Conservation (phyloP, 805 yeast species). For the Suhomyces xylopsoci region DNA sequence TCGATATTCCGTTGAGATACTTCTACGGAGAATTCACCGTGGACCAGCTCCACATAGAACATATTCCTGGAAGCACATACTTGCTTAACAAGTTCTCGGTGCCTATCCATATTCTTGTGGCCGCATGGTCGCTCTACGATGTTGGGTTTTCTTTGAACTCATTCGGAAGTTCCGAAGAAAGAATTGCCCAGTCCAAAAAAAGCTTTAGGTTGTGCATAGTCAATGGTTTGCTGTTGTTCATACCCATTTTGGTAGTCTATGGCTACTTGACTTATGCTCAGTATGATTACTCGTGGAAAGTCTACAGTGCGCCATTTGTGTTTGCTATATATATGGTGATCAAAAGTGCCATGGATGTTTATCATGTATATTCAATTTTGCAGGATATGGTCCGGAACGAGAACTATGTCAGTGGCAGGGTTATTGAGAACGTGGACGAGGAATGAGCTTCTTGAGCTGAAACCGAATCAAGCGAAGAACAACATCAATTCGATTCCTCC, state of each 20-base stretch:
- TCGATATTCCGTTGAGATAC: conserved; percentile 19
- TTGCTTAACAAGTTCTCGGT: neutral
- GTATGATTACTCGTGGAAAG: neutral
- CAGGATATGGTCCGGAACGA: conserved; percentile 54
- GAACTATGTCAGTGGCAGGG: conserved; percentile 54
- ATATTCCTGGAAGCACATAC: neutral
- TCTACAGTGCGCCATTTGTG: neutral
- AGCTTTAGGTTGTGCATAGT: neutral
- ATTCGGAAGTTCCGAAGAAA: neutral
- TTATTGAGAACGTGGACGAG: conserved; percentile 48
- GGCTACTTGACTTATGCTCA: neutral
- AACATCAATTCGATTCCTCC: too few relatives aligned
- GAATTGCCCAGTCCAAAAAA: neutral
- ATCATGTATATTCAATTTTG: neutral
- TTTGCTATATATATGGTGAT: neutral
- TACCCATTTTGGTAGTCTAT: neutral
- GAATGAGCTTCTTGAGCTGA: too few relatives aligned
- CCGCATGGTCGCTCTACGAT: conserved; percentile 19
- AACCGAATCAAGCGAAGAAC: too few relatives aligned
- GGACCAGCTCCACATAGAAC: neutral
- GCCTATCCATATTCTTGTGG: conserved; percentile 15
- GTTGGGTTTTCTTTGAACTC: neutral
- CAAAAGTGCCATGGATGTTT: neutral
- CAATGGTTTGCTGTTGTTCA: neutral
- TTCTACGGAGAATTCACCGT: neutral